Evolutionary conservation across 2,329 filamentous ascomycete genomes (phyloP).

Genomic region (Botryotinia calthae): DNA sequence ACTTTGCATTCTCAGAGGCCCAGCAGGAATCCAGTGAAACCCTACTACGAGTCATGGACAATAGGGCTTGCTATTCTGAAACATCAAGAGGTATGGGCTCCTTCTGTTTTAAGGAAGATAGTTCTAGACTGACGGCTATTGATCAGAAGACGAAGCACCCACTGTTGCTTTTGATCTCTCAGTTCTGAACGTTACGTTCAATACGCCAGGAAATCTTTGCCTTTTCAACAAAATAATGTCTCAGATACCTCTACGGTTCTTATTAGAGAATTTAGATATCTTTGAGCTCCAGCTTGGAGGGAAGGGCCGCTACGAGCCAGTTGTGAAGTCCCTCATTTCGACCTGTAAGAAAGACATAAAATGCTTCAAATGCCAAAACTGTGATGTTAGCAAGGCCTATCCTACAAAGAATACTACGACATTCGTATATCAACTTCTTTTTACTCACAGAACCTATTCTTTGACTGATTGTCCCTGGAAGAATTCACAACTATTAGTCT

Average conservation of each 20-base stretch:
- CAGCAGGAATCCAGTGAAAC: background rate
- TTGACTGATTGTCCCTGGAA: background rate
- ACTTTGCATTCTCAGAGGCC: background rate
- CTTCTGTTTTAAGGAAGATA: too few species aligned
- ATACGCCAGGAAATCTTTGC: too few species aligned
- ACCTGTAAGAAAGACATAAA: background rate
- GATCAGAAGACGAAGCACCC: background rate
- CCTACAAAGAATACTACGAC: too few species aligned
- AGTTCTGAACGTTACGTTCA: accelerated
- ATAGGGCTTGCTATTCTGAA: background rate
- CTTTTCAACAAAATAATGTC: background rate
- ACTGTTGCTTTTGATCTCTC: background rate
- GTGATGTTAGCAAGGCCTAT: background rate
- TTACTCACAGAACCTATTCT: too few species aligned
- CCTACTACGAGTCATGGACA: background rate
- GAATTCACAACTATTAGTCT: background rate
- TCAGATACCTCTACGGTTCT: background rate
- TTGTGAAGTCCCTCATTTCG: background rate
- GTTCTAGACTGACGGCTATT: background rate
- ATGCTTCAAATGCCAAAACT: background rate
- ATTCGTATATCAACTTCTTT: background rate
- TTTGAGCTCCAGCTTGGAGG: background rate
- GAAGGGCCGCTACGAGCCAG: background rate
- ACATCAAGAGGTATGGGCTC: too few species aligned
- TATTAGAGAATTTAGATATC: background rate